These are phyloP conservation scores for Lotmaria passim DNA, from an alignment of 208 protist genomes.

Conservation along the genomic window DNA sequence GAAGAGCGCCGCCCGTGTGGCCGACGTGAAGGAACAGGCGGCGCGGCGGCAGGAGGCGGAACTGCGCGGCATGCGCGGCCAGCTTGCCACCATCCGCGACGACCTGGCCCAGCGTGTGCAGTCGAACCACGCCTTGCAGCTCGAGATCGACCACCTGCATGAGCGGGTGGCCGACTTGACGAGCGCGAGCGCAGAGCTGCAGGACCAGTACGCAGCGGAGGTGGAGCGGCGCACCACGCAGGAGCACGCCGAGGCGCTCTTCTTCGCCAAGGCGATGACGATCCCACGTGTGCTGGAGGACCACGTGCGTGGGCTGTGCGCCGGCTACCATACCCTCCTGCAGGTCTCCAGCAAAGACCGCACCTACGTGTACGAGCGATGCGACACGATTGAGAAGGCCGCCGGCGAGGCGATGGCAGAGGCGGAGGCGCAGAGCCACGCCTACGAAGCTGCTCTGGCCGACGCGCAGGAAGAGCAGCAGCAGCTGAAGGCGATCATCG, in stretches of 20 bases:
- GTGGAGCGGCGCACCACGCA: constrained; percentile 17
- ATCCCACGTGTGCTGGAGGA: constrained; percentile 49
- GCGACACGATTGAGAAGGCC: constrained; percentile 56
- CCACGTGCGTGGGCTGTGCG: constrained; percentile 31
- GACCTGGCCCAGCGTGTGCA: constrained; percentile 58
- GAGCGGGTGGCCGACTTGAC: constrained; percentile 46
- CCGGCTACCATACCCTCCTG: constrained; percentile 41
- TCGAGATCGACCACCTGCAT: constrained; percentile 56
- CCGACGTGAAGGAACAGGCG: constrained; percentile 56
- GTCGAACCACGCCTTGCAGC: constrained; percentile 42
- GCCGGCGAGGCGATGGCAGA: constrained; percentile 67
- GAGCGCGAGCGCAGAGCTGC: constrained; percentile 46
- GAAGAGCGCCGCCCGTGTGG: constrained; percentile 38
- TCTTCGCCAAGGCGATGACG: constrained; percentile 60
- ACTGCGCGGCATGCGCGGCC: constrained; percentile 40
- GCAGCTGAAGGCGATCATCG: constrained; percentile 50
- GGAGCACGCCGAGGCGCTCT: constrained; percentile 46
- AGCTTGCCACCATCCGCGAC: constrained; percentile 48
- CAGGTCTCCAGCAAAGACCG: constrained; percentile 40
- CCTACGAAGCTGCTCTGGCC: constrained; percentile 51
- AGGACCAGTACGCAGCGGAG: constrained; percentile 23
- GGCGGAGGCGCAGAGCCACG: constrained; percentile 56
- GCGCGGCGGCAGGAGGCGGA: constrained; percentile 52
- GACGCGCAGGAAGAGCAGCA: constrained; percentile 68
- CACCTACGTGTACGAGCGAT: constrained; percentile 41